These are phyloP conservation scores for Larix kaempferi DNA, from an alignment of 75 land plant genomes.

Conservation along the genomic window DNA sequence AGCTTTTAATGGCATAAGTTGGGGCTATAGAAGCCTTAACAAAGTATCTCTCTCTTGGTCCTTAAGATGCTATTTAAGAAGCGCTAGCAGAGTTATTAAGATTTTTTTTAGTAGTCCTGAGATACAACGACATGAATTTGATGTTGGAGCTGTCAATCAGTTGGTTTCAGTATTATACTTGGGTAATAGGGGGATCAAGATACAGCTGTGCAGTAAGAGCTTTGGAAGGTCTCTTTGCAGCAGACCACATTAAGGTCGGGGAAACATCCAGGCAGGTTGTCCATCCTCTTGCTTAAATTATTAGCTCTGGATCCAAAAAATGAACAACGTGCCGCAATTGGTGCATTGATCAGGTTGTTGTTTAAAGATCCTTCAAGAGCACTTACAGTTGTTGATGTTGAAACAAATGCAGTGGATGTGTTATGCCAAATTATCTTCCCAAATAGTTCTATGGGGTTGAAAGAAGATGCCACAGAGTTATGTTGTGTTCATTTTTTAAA, in stretches of 20 bases:
- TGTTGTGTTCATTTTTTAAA: constrained; percentile 83
- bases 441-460: constrained; percentile 78
- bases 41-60: constrained; percentile 90
- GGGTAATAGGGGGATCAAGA: constrained; percentile 85
- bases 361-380: constrained; percentile 81
- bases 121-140: constrained; percentile 78
- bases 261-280: too few species aligned
- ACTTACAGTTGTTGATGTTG: constrained; percentile 88
- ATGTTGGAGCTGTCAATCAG: constrained; percentile 80
- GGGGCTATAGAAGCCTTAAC: constrained; percentile 90
- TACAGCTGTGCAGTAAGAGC: constrained; percentile 93
- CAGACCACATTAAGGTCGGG: constrained; percentile 79
- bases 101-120: constrained; percentile 76
- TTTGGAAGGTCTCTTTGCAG: constrained; percentile 69
- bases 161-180: constrained; percentile 89
- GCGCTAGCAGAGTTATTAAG: constrained; percentile 76
- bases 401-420: constrained; percentile 90
- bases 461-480: constrained; percentile 89
- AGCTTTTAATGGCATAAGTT: constrained; percentile 83
- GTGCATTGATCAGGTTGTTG: constrained; percentile 72
- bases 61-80: constrained; percentile 93
- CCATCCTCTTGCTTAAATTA: too few species aligned
- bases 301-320: constrained; percentile 79
- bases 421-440: constrained; percentile 80
- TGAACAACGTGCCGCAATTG: constrained; percentile 93